Evolutionary conservation across 495 filamentous ascomycete species (phyloP).

Genomic region (Penicillium bovifimosum): DNA sequence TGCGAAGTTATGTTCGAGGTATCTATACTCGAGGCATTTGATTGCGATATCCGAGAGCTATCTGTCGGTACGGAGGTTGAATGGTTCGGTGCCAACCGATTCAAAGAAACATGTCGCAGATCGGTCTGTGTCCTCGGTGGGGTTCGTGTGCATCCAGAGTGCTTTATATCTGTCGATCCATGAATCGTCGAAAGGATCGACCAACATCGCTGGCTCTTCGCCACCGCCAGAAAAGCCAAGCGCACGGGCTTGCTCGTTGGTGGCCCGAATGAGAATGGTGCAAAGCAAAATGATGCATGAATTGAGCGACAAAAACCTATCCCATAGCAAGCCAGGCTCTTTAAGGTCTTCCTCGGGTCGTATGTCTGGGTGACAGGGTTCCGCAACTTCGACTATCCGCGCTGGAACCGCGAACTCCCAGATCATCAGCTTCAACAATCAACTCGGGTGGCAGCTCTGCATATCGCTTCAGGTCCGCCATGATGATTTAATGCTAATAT

Average conservation of each 20-base stretch:
- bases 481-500: background rate
- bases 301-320: background rate
- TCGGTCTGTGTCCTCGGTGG: background rate
- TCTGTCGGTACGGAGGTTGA: background rate
- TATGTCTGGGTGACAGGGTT: background rate
- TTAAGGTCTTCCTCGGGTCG: background rate
- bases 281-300: background rate
- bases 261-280: background rate
- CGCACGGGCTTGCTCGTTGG: background rate
- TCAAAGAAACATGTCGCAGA: background rate
- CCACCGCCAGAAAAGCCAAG: background rate
- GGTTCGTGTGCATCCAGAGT: background rate
- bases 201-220: background rate
- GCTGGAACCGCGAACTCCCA: background rate
- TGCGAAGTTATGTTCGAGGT: no score
- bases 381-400: background rate
- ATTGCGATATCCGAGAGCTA: background rate
- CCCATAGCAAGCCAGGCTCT: background rate
- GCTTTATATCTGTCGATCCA: background rate
- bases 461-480: background rate
- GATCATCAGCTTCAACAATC: background rate
- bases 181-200: background rate
- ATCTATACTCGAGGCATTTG: background rate
- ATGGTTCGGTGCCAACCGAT: background rate
- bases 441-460: background rate